Conservation (phyloP, 140 eudicot species). For the Stevia rebaudiana region DNA sequence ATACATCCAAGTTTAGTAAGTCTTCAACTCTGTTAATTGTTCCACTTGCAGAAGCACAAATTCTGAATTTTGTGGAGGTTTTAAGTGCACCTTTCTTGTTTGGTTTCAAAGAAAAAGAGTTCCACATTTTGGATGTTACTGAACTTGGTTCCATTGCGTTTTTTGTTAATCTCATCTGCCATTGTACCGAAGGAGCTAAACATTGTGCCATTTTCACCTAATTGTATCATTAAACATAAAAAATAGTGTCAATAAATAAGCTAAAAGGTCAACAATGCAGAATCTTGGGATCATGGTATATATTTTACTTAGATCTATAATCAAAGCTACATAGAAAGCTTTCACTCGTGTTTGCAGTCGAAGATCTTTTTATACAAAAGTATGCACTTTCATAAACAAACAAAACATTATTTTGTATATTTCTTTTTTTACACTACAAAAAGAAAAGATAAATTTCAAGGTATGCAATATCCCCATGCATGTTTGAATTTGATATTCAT, state of each 20-base stretch:
- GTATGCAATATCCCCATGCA: neutral
- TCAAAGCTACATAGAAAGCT: neutral
- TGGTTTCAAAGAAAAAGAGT: conserved; percentile 61
- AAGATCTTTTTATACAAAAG: neutral
- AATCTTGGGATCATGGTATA: neutral
- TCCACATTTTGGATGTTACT: conserved; percentile 63
- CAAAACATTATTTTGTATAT: neutral
- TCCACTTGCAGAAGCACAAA: conserved; percentile 55
- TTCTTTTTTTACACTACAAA: neutral
- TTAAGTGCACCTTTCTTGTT: conserved; percentile 59
- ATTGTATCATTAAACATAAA: conserved; percentile 19
- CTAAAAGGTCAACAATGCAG: conserved; percentile 5
- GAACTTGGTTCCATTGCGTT: conserved; percentile 44
- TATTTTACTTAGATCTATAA: neutral
- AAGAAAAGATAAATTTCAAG: neutral
- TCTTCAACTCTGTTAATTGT: conserved; percentile 83
- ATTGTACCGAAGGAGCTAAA: conserved; percentile 92
- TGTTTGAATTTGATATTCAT: neutral
- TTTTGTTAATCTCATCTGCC: conserved; percentile 65
- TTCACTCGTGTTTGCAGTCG: neutral
- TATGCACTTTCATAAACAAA: neutral
- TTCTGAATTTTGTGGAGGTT: conserved; percentile 49
- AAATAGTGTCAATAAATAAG: conserved; percentile 3
- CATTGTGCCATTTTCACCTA: conserved; percentile 78
- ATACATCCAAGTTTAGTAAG: conserved; percentile 75